These are phyloP conservation scores for Dryas drummondii DNA, from an alignment of 306 rosid species.

Conservation along the genomic window DNA sequence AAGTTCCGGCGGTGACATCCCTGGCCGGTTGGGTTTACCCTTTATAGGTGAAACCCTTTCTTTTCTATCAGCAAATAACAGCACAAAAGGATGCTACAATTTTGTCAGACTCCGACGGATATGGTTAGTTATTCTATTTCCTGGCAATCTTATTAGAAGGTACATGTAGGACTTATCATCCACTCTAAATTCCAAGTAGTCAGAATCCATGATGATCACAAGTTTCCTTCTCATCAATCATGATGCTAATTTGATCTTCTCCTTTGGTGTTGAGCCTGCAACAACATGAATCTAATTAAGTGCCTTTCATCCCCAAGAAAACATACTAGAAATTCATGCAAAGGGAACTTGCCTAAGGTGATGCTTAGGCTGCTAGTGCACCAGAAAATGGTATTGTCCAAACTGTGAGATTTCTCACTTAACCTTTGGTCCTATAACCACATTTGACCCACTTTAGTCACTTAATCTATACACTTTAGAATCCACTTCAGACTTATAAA, in stretches of 20 bases:
- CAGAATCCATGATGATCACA: neutral
- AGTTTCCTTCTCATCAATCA: neutral
- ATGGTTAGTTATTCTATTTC: constrained; percentile 45
- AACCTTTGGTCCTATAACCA: too few relatives aligned
- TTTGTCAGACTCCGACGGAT: constrained; percentile 67
- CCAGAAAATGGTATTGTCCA: neutral
- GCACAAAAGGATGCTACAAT: constrained; percentile 71
- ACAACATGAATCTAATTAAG: neutral
- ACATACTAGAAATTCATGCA: neutral
- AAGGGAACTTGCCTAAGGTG: neutral
- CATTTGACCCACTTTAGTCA: too few relatives aligned
- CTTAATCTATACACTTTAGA: too few relatives aligned
- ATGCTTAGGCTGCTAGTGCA: neutral
- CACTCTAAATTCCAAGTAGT: neutral
- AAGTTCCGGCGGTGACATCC: constrained; percentile 36
- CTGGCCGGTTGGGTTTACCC: constrained; percentile 67
- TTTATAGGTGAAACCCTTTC: constrained; percentile 66
- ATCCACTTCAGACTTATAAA: too few relatives aligned
- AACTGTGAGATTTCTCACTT: too few relatives aligned
- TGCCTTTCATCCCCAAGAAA: neutral
- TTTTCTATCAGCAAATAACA: constrained; percentile 62
- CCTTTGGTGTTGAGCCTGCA: neutral
- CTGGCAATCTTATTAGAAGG: neutral
- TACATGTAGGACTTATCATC: neutral
- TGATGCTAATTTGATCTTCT: neutral